Evolutionary conservation across 805 yeast genomes (phyloP).

Genomic region (Debaryomyces tyrocola): DNA sequence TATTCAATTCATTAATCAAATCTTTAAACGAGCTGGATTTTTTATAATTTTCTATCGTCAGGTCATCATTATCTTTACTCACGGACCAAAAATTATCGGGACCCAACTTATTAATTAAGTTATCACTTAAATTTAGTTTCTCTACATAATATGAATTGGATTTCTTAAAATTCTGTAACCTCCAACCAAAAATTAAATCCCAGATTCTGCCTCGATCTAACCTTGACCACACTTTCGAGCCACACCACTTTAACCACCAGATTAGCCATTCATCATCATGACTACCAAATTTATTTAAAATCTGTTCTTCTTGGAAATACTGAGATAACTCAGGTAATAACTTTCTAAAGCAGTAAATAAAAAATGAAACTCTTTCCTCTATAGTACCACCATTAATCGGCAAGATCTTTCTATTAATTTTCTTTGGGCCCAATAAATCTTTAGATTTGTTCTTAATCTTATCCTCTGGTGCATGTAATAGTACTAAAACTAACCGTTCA

Average conservation of each 20-base stretch:
- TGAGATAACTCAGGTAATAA: conserved; percentile 73
- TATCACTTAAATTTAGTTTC: conserved; percentile 32
- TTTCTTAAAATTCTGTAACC: conserved; percentile 37
- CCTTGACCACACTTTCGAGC: conserved; percentile 80
- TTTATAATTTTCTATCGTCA: conserved; percentile 3
- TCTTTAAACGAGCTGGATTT: conserved; percentile 29
- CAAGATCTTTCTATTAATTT: conserved; percentile 37
- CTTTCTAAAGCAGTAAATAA: conserved; percentile 60
- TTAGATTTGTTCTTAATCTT: conserved; percentile 7
- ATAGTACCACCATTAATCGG: conserved; percentile 62
- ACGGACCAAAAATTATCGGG: conserved; percentile 64
- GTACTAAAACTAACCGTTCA: conserved; percentile 73
- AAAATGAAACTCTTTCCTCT: conserved; percentile 67
- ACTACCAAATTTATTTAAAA: conserved; percentile 53
- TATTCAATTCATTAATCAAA: conserved; percentile 28
- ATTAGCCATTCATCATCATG: conserved; percentile 85
- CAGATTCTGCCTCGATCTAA: conserved; percentile 84
- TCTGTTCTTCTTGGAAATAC: conserved; percentile 78
- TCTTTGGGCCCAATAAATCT: conserved; percentile 7
- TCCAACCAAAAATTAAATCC: conserved; percentile 85
- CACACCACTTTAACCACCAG: conserved; percentile 94
- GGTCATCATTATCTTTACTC: conserved; percentile 7
- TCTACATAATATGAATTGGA: conserved; percentile 29
- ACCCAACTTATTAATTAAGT: conserved; percentile 41
- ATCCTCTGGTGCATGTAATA: conserved; percentile 71